Evolutionary conservation across 345 rosid species (phyloP).

Genomic region (Aurinia saxatilis): DNA sequence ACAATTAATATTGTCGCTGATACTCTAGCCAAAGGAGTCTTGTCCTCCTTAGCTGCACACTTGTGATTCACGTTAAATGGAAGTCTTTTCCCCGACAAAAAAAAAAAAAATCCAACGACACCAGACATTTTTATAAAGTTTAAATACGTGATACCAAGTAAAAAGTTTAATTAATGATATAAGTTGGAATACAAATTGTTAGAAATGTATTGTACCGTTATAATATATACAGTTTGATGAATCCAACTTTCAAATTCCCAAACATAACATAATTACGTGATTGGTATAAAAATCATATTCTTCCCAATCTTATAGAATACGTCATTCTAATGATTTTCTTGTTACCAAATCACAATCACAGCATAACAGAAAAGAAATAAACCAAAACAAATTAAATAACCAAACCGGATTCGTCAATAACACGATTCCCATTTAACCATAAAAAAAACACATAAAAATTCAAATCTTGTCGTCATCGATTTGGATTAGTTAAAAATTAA

Average conservation of each 20-base stretch:
- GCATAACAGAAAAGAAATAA: background rate
- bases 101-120: too few species aligned
- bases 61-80: too few species aligned
- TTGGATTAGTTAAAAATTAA: constrained; percentile 24
- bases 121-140: too few species aligned
- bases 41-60: too few species aligned
- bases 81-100: too few species aligned
- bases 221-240: background rate
- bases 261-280: background rate
- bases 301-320: background rate
- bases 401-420: constrained; percentile 34
- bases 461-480: constrained; percentile 18
- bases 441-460: constrained; percentile 7
- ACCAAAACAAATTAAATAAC: background rate
- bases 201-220: background rate
- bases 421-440: constrained; percentile 43
- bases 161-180: too few species aligned
- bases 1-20: too few species aligned
- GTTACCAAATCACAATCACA: constrained; percentile 8
- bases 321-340: background rate
- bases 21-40: too few species aligned
- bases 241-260: background rate
- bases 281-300: background rate
- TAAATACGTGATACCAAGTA: too few species aligned
- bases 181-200: background rate